Evolutionary conservation across 2,329 filamentous ascomycete species (phyloP).

Genomic region (Blumeriella jaapii): DNA sequence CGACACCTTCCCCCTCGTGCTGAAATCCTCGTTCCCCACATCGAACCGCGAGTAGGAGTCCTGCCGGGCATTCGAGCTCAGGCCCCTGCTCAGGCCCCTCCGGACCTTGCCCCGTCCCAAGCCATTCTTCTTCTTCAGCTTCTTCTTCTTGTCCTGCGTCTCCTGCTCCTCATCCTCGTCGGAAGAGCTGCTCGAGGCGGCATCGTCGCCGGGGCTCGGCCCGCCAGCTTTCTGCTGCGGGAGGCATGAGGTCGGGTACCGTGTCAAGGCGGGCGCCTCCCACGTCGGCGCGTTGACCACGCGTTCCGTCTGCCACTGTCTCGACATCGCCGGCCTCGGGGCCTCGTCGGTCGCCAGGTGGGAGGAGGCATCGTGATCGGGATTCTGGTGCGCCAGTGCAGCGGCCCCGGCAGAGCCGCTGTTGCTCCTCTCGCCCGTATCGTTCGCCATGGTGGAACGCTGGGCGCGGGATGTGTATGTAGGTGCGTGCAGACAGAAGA

Average conservation of each 20-base stretch:
- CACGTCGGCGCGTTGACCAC: constrained; percentile 7
- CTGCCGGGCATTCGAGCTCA: constrained; percentile 1
- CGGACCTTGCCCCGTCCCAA: constrained; percentile 1
- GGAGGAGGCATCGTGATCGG: neutral
- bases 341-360: neutral
- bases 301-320: constrained; percentile 20
- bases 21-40: constrained; percentile 52
- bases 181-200: constrained; percentile 15
- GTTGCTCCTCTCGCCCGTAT: too few species aligned
- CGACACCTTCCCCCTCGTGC: constrained; percentile 51
- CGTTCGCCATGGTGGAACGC: too few species aligned
- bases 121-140: neutral
- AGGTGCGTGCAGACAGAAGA: too few species aligned
- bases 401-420: too few species aligned
- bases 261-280: constrained; percentile 9
- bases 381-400: neutral
- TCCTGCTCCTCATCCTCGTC: constrained; percentile 11
- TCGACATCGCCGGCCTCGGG: constrained; percentile 11
- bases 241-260: constrained; percentile 19
- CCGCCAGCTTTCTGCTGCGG: constrained; percentile 20
- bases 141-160: neutral
- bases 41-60: constrained; percentile 40
- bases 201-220: constrained; percentile 11
- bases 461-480: too few species aligned
- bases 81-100: neutral